phyloP scores from a whole-genome alignment of 345 rosid species.

The Aquilaria sinensis region DNA sequence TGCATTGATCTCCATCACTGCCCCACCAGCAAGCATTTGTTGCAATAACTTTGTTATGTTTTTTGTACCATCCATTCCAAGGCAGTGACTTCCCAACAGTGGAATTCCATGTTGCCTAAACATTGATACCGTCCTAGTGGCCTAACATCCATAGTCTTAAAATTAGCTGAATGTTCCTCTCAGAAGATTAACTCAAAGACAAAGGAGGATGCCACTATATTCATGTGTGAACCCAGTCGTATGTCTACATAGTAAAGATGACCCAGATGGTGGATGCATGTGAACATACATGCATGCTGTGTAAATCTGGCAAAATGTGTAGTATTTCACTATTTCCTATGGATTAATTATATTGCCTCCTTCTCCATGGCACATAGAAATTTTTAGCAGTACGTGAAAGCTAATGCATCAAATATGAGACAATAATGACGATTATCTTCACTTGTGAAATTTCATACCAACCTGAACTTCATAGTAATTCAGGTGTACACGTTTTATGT shows the following conservation, averaged over 20 bases:
- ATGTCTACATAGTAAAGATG: too few species aligned
- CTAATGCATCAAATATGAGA: too few species aligned
- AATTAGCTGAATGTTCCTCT: neutral
- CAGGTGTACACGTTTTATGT: slow-evolving; percentile 62
- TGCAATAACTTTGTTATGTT: slow-evolving; percentile 70
- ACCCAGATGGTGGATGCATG: neutral
- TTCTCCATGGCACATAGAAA: too few species aligned
- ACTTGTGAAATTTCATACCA: slow-evolving; percentile 1
- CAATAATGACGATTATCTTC: neutral
- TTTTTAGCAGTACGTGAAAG: too few species aligned
- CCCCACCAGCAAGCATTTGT: slow-evolving; percentile 68
- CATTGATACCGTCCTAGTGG: slow-evolving; percentile 78
- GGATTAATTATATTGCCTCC: neutral
- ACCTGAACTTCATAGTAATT: slow-evolving; percentile 65
- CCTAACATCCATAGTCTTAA: slow-evolving; percentile 31
- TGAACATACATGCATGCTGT: neutral
- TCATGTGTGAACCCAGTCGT: neutral
- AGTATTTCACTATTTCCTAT: neutral
- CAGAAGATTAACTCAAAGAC: too few species aligned
- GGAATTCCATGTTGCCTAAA: slow-evolving; percentile 60
- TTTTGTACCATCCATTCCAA: slow-evolving; percentile 75
- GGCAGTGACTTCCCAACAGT: slow-evolving; percentile 68
- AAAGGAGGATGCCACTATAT: neutral
- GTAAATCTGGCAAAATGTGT: too few species aligned
- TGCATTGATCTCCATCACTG: slow-evolving; percentile 54